Base-by-base conservation (phyloP, 306 rosid genomes). In the Ormosia emarginata region DNA sequence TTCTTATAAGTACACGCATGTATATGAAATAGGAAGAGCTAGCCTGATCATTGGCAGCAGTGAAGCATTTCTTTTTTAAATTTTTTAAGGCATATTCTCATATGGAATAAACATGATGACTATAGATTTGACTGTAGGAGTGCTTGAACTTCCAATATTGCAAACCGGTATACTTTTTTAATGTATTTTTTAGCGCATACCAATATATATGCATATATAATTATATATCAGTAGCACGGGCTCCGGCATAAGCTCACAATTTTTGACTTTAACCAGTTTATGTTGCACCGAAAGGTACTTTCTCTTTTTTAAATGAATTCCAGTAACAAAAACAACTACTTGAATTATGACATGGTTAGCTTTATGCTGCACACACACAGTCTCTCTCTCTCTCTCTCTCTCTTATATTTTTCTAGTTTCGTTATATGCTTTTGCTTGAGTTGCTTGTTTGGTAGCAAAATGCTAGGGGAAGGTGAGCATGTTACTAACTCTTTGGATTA, bases 221-320 rank as follows among this genome's bases (percentile, higher is more conserved):
- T 0, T 10, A 18, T 3, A 8, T 14, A 33, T 50, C 73, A 18
- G 7, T 33, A 3, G 2, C 80, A 30, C 46, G 61, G 56, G 71
- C 46, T 1, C 30, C 47, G 10, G 44, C 3, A 30, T 30, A 52
- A 34, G 78, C 15, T 77, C 56, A 8, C 40, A 59, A 29, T 36
- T 34, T 74, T 77, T 77, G 81, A 77, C 81, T 77, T 46, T 15
- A n/a, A 46, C 33, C 34, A 5, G 1, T 61, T 32, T 5, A 34
- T 63, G 36, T 37, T 43, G 63, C 81, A 49, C 81, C 73, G 81
- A 63, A 77, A 76, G 80, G 4, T 3, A n/a, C 7, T n/a, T 30
- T 12, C 29, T 57, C 7, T 39, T 8, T 10, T 13, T 29, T 32
- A 32, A 32, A 30, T 13, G 7, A 71, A 49, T 71, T 71, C 12